Percentiles rank a stretch among this genome's conserved stretches.
phyloP scores from a whole-genome alignment of 2,329 filamentous ascomycete genomes.

The Coleophoma eucalyptorum region DNA sequence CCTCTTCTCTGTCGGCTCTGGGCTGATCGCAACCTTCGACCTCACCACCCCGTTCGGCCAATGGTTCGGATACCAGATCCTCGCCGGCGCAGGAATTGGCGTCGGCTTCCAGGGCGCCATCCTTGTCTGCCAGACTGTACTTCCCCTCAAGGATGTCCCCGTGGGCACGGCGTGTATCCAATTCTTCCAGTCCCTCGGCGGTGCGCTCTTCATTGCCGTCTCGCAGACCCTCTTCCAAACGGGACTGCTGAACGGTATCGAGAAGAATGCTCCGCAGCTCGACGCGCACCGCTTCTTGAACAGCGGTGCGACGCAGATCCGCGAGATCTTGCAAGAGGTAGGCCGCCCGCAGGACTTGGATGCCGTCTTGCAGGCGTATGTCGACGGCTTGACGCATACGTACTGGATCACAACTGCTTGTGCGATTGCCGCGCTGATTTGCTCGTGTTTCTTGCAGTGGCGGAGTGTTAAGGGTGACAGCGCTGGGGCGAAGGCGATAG shows the following conservation, averaged over 20 bases:
- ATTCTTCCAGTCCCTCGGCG: conserved; percentile 64
- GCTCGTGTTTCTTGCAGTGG: conserved; percentile 43
- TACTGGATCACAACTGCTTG: conserved; percentile 49
- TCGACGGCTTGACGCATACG: conserved; percentile 46
- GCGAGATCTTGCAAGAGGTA: conserved; percentile 37
- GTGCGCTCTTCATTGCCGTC: conserved; percentile 61
- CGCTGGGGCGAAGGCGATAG: conserved; percentile 23
- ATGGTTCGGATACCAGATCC: conserved; percentile 57
- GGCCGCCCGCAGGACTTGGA: conserved; percentile 36
- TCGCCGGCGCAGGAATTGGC: conserved; percentile 43
- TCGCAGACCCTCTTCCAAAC: conserved; percentile 67
- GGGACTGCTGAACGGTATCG: conserved; percentile 50
- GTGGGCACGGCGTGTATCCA: conserved; percentile 47
- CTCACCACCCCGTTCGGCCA: conserved; percentile 35
- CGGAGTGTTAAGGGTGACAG: conserved; percentile 45
- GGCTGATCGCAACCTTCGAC: conserved; percentile 37
- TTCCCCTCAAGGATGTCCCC: conserved; percentile 43
- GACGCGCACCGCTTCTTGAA: conserved; percentile 45
- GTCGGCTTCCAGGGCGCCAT: conserved; percentile 18
- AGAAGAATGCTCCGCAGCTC: conserved; percentile 38
- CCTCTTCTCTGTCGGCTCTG: conserved; percentile 34
- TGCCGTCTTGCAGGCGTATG: conserved; percentile 49
- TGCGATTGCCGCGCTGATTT: conserved; percentile 41
- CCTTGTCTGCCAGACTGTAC: conserved; percentile 42
- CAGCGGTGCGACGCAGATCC: conserved; percentile 48